These are phyloP conservation scores for Ceratocystis albifundus DNA, from an alignment of 2,329 filamentous ascomycete genomes.

Conservation along the genomic window DNA sequence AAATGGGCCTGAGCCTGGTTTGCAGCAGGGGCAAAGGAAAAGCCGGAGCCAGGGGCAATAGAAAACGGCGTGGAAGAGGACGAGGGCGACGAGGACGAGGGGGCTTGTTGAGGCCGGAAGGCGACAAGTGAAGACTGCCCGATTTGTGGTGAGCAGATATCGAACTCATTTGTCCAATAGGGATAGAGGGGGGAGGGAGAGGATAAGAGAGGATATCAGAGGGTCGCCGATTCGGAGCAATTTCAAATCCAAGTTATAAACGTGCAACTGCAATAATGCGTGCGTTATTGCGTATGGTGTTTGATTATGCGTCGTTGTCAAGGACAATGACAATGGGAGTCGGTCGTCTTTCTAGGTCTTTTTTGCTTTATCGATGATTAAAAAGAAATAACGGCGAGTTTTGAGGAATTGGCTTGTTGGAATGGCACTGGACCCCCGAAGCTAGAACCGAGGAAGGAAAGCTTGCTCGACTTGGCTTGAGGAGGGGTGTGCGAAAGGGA, in stretches of 20 bases:
- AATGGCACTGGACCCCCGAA: background rate
- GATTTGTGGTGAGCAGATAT: constrained; percentile 13
- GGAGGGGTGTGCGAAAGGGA: background rate
- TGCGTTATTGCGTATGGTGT: background rate
- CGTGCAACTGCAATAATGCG: background rate
- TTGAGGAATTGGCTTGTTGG: background rate
- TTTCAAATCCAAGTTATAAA: too few relatives aligned
- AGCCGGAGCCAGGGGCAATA: constrained; percentile 12
- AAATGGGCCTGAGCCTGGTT: constrained; percentile 48
- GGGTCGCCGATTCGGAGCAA: too few relatives aligned
- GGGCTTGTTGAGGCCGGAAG: constrained; percentile 12
- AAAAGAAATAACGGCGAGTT: constrained; percentile 2
- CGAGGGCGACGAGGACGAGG: constrained; percentile 11
- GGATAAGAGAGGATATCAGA: background rate
- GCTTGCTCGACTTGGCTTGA: background rate
- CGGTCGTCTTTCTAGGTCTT: background rate
- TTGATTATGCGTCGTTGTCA: background rate
- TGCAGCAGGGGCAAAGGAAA: constrained; percentile 31
- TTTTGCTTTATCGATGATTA: background rate
- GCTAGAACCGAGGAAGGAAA: background rate
- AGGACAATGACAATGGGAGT: background rate
- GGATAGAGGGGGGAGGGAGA: background rate
- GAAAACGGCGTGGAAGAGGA: constrained; percentile 8
- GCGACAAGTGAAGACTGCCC: constrained; percentile 16
- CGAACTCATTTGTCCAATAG: constrained; percentile 21